phyloP scores from a whole-genome alignment of 805 yeast genomes.

The Kregervanrija pseudodelftensis region DNA sequence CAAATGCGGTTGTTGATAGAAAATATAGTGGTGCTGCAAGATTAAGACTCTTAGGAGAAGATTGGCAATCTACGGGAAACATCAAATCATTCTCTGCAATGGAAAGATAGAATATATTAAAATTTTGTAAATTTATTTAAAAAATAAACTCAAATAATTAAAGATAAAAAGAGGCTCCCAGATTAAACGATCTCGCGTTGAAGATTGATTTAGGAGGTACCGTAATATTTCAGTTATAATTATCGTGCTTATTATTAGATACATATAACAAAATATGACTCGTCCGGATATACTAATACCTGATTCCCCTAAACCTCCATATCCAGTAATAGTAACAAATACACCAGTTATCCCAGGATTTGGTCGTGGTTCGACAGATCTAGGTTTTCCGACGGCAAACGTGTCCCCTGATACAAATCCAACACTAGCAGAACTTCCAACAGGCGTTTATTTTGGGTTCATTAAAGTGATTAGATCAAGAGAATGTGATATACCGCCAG shows the following conservation, averaged over 20 bases:
- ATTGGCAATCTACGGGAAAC: conserved; percentile 47
- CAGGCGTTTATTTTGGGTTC: conserved; percentile 92
- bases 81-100: conserved; percentile 39
- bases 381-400: conserved; percentile 96
- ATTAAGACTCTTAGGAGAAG: conserved; percentile 70
- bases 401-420: conserved; percentile 53
- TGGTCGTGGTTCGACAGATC: conserved; percentile 90
- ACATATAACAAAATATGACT: conserved; percentile 18
- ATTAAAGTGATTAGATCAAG: conserved; percentile 10
- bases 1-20: conserved; percentile 40
- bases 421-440: conserved; percentile 34
- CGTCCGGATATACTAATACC: conserved; percentile 37
- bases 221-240: background rate
- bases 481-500: background rate
- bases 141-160: background rate
- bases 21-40: conserved; percentile 75
- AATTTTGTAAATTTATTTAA: background rate
- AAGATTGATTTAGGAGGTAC: background rate
- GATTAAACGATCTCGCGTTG: background rate
- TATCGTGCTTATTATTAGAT: background rate
- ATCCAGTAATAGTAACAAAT: conserved; percentile 40
- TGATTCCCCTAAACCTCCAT: conserved; percentile 35
- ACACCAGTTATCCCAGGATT: conserved; percentile 69
- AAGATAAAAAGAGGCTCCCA: background rate
- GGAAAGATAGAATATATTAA: conserved; percentile 14